Base-by-base conservation (phyloP, 805 yeast genomes). In the Cyberlindnera mrakii region DNA sequence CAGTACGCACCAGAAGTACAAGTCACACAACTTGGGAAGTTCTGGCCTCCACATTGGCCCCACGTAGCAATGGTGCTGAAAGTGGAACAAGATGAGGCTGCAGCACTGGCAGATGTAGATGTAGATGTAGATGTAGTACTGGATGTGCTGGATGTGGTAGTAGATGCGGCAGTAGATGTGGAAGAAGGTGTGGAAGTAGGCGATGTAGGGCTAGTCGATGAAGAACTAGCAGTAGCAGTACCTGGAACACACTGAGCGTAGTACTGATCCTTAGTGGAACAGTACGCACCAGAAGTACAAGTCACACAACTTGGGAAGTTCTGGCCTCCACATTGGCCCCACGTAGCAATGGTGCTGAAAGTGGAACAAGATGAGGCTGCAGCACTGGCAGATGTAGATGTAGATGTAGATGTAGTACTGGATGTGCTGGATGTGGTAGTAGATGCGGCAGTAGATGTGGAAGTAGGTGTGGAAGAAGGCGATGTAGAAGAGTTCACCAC, bases 261-360 rank as follows among this genome's bases (percentile, higher is more conserved):
- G 27, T 13, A 51, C 3, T 42, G 44, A 31, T 50, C 47, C 17
- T 33, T 39, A 8, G 48, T 20, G 23, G 23, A 20, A 38, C 55
- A 50, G 20, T 29, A 20, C 30, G 29, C 43, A 6, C 48, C 52
- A 13, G 25, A 27, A 10, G 39, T 47, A 42, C 58, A 51, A 8
- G 41, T 39, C 9, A 44, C 38, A 13, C 47, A 39, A 17, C 51
- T 47, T 9, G 35, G 19, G 31, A 19, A 47, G 16, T 37, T 35
- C 10, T 6, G n/a, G 35, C 54, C 55, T 39, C 57, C 57, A 45
- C 57, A 51, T 29, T 42, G 49, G 3, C 40, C 51, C 30, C 47
- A 34, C 6, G 25, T 31, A 9, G 44, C 15, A 8, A 36, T 30
- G 1, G 43, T 37, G 20, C 30, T 16, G 37, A 20, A 35, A 3